Base-by-base conservation (phyloP, 805 yeast genomes). In the Debaryomyces castellii region DNA sequence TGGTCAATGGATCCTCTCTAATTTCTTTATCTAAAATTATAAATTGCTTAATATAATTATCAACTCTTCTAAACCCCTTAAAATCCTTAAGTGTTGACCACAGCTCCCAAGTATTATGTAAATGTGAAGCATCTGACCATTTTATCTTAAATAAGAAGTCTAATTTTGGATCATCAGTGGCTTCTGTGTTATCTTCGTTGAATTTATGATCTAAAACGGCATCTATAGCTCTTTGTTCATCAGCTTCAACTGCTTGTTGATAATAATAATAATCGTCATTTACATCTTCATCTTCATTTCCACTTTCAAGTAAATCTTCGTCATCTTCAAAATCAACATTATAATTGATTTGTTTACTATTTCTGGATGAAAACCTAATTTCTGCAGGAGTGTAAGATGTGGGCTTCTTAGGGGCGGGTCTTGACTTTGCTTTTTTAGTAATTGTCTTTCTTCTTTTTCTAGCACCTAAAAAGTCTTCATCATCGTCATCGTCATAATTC, bases 61-160 rank as follows among this genome's bases (percentile, higher is more conserved):
- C 98, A 17, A 94, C 78, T 53, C 85, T 84, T 63, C 96, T 88
- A 54, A 80, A 73, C 36, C 99, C 99, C 61, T 84, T 84, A 50
- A 74, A 64, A 16, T 66, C 62, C 39, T 77, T 77, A 41, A 84
- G 59, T 2, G 67, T 63, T 10, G 65, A 67, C 66, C 85, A 90
- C 2, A 79, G 63, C 62, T 91, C 96, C 97, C 97, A 94, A 0
- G 96, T 85, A 64, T 92, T 94, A 67, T 94, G 99, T 50, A 94
- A 73, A 69, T 94, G 98, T 11, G 97, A 87, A 50, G 82, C 74
- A 44, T 80, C 88, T 16, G 79, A 74, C 99, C 99, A 94, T 68
- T 94, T 94, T 55, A 94, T 78, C 54, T 75, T 64, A 60, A 81
- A 69, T 41, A 80, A 76, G 57, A 74, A 84, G 48, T 80, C 82